Evolutionary conservation across 1,139 yeast species (phyloP).

Genomic region (Suhomyces atakaporum): DNA sequence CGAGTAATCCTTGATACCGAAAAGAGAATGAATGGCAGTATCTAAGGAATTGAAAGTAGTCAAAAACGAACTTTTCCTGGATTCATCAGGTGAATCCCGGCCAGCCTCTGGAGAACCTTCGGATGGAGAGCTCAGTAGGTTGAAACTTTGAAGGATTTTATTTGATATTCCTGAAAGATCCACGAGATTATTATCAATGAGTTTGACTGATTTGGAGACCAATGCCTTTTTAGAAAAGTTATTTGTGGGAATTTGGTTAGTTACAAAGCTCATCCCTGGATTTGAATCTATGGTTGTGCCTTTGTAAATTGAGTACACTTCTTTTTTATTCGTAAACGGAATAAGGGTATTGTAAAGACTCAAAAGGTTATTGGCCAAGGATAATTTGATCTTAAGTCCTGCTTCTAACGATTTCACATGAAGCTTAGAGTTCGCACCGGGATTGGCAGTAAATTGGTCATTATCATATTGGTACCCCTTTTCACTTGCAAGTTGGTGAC

Average conservation of each 20-base stretch:
- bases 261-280: constrained; percentile 6
- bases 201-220: constrained; percentile 29
- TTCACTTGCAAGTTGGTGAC: constrained; percentile 3
- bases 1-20: constrained; percentile 44
- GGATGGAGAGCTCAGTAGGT: constrained; percentile 15
- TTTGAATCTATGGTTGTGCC: constrained; percentile 4
- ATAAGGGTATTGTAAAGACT: constrained; percentile 47
- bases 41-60: constrained; percentile 48
- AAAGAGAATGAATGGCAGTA: constrained; percentile 47
- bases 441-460: not conserved
- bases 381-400: constrained; percentile 50
- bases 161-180: constrained; percentile 27
- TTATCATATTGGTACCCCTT: not conserved
- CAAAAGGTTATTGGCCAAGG: constrained; percentile 46
- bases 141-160: constrained; percentile 36
- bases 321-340: constrained; percentile 30
- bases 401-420: constrained; percentile 58
- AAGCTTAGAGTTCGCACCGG: constrained; percentile 29
- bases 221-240: constrained; percentile 17
- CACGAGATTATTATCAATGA: constrained; percentile 41
- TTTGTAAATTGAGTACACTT: constrained; percentile 14
- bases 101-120: constrained; percentile 5
- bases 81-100: too few relatives aligned
- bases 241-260: constrained; percentile 7
- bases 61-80: constrained; percentile 14